Evolutionary conservation across 805 yeast species (phyloP).

Genomic region (Kodamaea neixiangensis): DNA sequence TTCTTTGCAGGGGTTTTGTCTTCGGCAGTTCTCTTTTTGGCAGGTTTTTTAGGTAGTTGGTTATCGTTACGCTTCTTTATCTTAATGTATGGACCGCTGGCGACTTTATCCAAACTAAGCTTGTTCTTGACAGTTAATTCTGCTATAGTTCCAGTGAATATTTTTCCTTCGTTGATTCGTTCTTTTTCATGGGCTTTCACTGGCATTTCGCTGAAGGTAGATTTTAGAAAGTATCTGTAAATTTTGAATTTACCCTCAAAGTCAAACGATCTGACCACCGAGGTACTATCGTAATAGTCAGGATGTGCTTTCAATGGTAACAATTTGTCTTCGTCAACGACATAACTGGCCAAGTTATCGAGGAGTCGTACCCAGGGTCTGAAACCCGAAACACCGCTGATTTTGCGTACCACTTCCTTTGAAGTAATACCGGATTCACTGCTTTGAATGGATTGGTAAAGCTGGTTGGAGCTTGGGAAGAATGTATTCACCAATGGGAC

Average conservation of each 20-base stretch:
- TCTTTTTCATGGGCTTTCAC: conserved; percentile 13
- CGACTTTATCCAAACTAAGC: conserved; percentile 26
- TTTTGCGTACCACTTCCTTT: conserved; percentile 48
- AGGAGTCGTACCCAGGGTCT: conserved; percentile 54
- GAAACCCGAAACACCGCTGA: conserved; percentile 58
- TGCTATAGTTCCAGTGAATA: conserved; percentile 12
- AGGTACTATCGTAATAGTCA: conserved; percentile 26
- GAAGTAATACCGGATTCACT: conserved; percentile 55
- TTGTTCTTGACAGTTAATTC: conserved; percentile 20
- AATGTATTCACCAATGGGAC: conserved; percentile 48
- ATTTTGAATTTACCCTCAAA: conserved; percentile 74
- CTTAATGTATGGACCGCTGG: conserved; percentile 22
- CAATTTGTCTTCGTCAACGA: conserved; percentile 22
- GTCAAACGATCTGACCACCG: conserved; percentile 64
- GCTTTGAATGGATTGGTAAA: conserved; percentile 45
- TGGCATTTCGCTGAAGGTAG: conserved; percentile 12
- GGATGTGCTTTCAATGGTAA: conserved; percentile 24
- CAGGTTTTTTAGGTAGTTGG: neutral
- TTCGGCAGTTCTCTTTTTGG: conserved; percentile 1
- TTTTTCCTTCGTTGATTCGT: conserved; percentile 6
- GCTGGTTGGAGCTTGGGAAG: conserved; percentile 66
- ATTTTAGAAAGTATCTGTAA: conserved; percentile 52
- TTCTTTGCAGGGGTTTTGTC: neutral
- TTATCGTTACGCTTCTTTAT: neutral
- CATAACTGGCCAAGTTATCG: conserved; percentile 48